Evolutionary conservation across 352 stramenopile species (phyloP), one percentile per base, ranked within the genome.

Genomic region (Phytophthora cajani): DNA sequence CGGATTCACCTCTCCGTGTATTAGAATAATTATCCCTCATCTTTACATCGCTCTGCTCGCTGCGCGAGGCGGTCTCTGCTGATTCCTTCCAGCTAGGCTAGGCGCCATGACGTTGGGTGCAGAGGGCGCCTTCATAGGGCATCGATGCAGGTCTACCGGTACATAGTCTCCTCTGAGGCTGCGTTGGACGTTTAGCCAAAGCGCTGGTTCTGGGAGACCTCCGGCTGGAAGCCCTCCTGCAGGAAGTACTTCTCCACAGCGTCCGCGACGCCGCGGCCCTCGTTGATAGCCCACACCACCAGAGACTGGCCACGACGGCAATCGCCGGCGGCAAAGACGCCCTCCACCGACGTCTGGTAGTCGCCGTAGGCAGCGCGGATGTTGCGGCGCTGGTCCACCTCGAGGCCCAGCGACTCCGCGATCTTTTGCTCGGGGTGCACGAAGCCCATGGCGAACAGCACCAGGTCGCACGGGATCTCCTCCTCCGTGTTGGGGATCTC

Each of bases 251-350:
- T 88, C 71, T 95, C 85, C 52, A 95, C 87, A 16, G 84, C 81
- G 50, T 95, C 85, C 11, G 97, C 97, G 14, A 97, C 94, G 30
- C 97, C 93, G 56, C 97, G 92, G 19, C 97, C 97, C 81, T 99
- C 97, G 72, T 99, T 96, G 78, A 99, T 99, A 7, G 97, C 97
- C 97, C 97, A 99, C 21, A 99, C 97, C 23, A 99, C 97, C 25
- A 99, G 88, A 64, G 90, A 98, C 81, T 99, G 97, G 42, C 97
- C 97, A 42, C 97, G 90, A 53, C 97, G 91, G 81, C 97, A 99
- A 88, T 99, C 97, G 7, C 97, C 97, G 40, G 94, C 97, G 21
- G 97, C 97, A 81, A 99, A 99, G 58, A 99, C 96, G 59, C 97
- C 97, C 71, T 99, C 95, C 2, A 96, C 75, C 19, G 89, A 98